phyloP scores from a whole-genome alignment of 192 early-diverging fungal species.

The Geosiphon pyriformis region DNA sequence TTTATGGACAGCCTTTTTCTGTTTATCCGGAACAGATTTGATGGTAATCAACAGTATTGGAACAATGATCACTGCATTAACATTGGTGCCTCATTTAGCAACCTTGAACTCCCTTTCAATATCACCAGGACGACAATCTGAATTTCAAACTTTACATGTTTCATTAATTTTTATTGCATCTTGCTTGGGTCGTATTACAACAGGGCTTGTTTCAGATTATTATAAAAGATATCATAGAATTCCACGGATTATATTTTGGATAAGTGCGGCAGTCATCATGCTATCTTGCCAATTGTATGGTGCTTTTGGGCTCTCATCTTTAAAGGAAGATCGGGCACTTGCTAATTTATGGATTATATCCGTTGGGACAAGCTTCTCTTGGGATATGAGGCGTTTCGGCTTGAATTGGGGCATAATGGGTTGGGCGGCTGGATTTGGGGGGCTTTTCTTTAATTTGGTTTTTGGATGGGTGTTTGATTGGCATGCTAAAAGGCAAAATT shows the following conservation, averaged over 20 bases:
- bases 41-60: neutral
- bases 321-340: neutral
- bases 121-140: neutral
- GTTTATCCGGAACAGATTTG: neutral
- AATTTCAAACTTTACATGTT: neutral
- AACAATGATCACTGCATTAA: neutral
- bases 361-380: neutral
- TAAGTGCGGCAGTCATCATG: neutral
- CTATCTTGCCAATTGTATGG: neutral
- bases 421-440: neutral
- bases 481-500: neutral
- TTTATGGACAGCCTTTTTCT: neutral
- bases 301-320: neutral
- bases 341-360: neutral
- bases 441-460: neutral
- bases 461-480: neutral
- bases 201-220: neutral
- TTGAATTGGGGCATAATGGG: neutral
- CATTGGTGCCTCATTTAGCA: no score
- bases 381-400: neutral
- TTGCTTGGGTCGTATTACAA: neutral
- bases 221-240: neutral
- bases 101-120: neutral
- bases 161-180: neutral
- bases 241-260: neutral